A percentile compares a stretch with the other conserved stretches of the same genome.
Evolutionary conservation across 164 flowering plant species (phyloP).

Genomic region (Brasenia schreberi): DNA sequence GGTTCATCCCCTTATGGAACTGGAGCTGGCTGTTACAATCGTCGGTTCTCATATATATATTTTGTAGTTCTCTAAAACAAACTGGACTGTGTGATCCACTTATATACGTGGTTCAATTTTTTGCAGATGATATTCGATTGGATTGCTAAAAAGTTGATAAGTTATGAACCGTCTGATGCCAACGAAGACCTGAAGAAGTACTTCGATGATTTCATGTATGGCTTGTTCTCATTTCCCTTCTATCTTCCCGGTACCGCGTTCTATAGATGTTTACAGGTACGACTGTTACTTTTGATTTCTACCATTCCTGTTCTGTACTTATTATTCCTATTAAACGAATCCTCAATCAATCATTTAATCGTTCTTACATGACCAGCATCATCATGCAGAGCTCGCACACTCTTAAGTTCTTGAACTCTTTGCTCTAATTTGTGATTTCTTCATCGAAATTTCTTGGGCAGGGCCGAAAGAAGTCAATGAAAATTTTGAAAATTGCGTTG

Average conservation of each 20-base stretch:
- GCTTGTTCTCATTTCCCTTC: slow-evolving; percentile 30
- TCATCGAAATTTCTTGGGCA: slow-evolving; percentile 10
- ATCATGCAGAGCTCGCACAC: too few species aligned
- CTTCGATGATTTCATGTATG: slow-evolving; percentile 23
- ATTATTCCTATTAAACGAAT: too few species aligned
- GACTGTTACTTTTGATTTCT: neutral
- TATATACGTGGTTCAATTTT: too few species aligned
- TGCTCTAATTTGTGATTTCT: too few species aligned
- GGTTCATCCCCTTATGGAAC: neutral
- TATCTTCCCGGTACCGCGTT: slow-evolving; percentile 34
- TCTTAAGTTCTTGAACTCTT: too few species aligned
- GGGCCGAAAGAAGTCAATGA: slow-evolving; percentile 89
- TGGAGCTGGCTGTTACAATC: neutral
- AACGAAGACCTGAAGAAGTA: slow-evolving; percentile 18
- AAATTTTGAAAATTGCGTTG: slow-evolving; percentile 51
- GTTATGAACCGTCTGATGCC: slow-evolving; percentile 21
- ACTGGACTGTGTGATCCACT: too few species aligned
- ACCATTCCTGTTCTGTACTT: neutral
- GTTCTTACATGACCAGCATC: too few species aligned
- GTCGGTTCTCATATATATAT: neutral
- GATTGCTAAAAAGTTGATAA: slow-evolving; percentile 24
- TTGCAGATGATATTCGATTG: slow-evolving; percentile 29
- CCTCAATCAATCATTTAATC: too few species aligned
- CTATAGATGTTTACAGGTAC: slow-evolving; percentile 27
- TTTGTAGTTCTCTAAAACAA: neutral